A percentile compares a stretch with the other conserved stretches of the same genome.
Evolutionary conservation across 306 rosid species (phyloP).

Genomic region (Begonia masoniana): DNA sequence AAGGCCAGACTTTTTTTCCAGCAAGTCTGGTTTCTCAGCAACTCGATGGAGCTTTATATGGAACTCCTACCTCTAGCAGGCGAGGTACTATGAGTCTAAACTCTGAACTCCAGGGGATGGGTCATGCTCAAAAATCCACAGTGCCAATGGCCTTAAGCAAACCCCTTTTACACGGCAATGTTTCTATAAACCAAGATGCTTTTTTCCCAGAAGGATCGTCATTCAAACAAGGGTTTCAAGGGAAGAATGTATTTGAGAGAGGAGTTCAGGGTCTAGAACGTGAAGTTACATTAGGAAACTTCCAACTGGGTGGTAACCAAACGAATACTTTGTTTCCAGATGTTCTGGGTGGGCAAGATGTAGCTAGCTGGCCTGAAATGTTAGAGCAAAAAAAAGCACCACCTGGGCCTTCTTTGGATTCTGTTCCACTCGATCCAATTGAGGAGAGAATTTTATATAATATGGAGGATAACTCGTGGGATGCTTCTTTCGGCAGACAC

Average conservation of each 20-base stretch:
- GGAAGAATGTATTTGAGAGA: conserved; percentile 24
- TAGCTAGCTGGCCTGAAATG: conserved; percentile 26
- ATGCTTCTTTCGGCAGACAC: conserved; percentile 19
- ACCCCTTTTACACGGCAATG: conserved; percentile 13
- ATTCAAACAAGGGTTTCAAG: conserved; percentile 32
- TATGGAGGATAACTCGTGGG: conserved; percentile 34
- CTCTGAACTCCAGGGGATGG: conserved; percentile 23
- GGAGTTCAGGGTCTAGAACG: conserved; percentile 21
- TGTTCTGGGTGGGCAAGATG: conserved; percentile 23
- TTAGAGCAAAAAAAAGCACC: conserved; percentile 22
- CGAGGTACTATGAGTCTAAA: conserved; percentile 23
- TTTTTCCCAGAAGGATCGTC: conserved; percentile 12
- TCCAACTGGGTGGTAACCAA: conserved; percentile 21
- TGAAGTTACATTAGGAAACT: conserved; percentile 19
- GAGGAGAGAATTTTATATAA: conserved; percentile 42
- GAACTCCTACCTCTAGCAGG: conserved; percentile 25
- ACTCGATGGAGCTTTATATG: conserved; percentile 33
- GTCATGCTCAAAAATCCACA: conserved; percentile 25
- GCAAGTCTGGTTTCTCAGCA: conserved; percentile 27
- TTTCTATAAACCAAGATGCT: conserved; percentile 26
- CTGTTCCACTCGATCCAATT: conserved; percentile 44
- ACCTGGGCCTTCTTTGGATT: conserved; percentile 22
- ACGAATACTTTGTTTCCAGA: conserved; percentile 19
- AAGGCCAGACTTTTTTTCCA: conserved; percentile 26
- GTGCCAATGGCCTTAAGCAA: conserved; percentile 18